These are phyloP conservation scores for Talaromyces sp. DNA, from an alignment of 2,329 filamentous ascomycete genomes.

Conservation along the genomic window DNA sequence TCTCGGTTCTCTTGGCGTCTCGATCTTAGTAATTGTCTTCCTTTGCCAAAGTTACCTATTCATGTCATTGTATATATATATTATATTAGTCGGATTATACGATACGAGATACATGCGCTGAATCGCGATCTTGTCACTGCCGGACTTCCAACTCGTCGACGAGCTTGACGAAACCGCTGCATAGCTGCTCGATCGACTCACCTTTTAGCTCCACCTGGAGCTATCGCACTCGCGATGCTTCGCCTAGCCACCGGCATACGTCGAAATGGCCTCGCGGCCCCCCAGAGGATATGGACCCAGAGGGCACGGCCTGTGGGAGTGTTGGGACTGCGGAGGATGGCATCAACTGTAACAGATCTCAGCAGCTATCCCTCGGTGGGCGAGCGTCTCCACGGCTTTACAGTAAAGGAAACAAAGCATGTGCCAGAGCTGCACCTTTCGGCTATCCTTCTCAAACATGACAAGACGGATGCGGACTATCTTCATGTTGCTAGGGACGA, in stretches of 20 bases:
- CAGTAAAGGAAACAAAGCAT: constrained; percentile 80
- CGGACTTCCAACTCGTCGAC: neutral
- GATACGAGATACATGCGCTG: neutral
- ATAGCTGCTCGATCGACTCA: constrained; percentile 2
- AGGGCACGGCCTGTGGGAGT: constrained; percentile 21
- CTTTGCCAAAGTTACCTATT: neutral
- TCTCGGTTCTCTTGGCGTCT: constrained; percentile 25
- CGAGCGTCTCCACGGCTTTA: constrained; percentile 90
- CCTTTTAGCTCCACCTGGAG: constrained; percentile 15
- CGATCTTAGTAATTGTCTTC: constrained; percentile 6
- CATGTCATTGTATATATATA: neutral
- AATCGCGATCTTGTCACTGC: neutral
- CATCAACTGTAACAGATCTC: constrained; percentile 69
- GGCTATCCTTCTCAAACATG: constrained; percentile 83
- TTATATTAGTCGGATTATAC: neutral
- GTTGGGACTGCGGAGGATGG: constrained; percentile 25
- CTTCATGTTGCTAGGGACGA: constrained; percentile 93
- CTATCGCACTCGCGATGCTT: constrained; percentile 27
- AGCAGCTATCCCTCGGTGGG: constrained; percentile 73
- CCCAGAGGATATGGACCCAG: constrained; percentile 22
- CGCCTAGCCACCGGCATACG: constrained; percentile 31
- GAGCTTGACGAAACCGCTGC: constrained; percentile 5
- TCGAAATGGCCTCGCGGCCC: constrained; percentile 26
- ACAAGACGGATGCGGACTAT: constrained; percentile 94
- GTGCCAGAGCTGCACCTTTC: constrained; percentile 92